Conservation (phyloP, 768 basidiomycete species). For the Pisolithus albus region DNA sequence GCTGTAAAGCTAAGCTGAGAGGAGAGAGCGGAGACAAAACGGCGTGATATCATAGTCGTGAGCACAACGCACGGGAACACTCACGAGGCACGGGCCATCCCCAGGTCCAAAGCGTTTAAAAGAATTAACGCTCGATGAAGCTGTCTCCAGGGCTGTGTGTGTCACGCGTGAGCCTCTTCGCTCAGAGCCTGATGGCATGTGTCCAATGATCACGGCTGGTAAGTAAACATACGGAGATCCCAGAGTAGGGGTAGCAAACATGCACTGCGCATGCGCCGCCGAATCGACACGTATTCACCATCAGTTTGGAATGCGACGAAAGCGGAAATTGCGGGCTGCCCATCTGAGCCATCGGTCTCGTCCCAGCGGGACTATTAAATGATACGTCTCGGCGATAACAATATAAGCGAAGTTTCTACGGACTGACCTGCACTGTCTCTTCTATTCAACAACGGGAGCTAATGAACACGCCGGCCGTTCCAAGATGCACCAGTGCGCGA, state of each 20-base stretch:
- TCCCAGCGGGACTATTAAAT: neutral
- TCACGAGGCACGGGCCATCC: conserved; percentile 15
- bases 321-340: conserved; percentile 23
- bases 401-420: neutral
- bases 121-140: conserved; percentile 16
- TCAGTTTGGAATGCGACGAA: conserved; percentile 3
- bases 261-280: conserved; percentile 11
- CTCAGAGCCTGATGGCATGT: conserved; percentile 12
- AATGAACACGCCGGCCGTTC: conserved; percentile 6
- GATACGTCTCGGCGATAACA: neutral
- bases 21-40: neutral
- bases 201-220: neutral
- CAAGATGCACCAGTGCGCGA: conserved; percentile 54
- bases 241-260: conserved; percentile 24
- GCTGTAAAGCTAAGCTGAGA: neutral
- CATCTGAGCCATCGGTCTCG: neutral
- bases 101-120: conserved; percentile 23
- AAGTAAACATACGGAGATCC: conserved; percentile 18
- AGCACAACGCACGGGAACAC: conserved; percentile 2
- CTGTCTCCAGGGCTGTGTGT: conserved; percentile 21
- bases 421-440: neutral
- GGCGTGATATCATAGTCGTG: neutral
- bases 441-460: conserved; percentile 1
- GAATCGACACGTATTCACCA: neutral
- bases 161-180: conserved; percentile 15